phyloP scores from a whole-genome alignment of 2,329 filamentous ascomycete genomes.

The Arthrobotrys entomopaga region DNA sequence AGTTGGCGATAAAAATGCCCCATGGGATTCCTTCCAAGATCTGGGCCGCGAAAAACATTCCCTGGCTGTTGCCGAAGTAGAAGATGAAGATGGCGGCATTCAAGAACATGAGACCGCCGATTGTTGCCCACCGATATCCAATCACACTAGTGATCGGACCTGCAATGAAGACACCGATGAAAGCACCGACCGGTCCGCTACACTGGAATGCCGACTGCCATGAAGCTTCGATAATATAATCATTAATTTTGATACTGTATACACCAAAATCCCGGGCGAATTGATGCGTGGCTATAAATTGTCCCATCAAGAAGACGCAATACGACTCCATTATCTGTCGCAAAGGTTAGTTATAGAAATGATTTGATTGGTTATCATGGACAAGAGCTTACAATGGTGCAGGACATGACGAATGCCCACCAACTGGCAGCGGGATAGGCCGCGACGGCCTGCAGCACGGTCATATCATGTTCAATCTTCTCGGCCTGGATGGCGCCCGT shows the following conservation, averaged over 20 bases:
- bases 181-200: conserved; percentile 54
- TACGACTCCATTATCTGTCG: conserved; percentile 67
- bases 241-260: conserved; percentile 62
- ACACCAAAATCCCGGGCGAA: conserved; percentile 71
- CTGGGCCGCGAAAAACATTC: conserved; percentile 58
- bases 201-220: conserved; percentile 74
- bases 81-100: conserved; percentile 59
- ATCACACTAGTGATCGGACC: conserved; percentile 47
- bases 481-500: conserved; percentile 62
- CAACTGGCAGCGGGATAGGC: conserved; percentile 67
- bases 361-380: conserved; percentile 54
- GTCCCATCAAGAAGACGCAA: conserved; percentile 60
- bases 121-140: conserved; percentile 54
- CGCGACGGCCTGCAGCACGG: conserved; percentile 65
- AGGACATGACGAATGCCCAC: conserved; percentile 70
- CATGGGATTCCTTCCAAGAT: conserved; percentile 59
- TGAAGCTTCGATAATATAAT: conserved; percentile 69
- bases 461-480: conserved; percentile 67
- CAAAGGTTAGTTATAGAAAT: conserved; percentile 57
- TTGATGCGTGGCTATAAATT: conserved; percentile 66
- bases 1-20: conserved; percentile 59
- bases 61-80: conserved; percentile 60
- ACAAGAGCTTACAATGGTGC: conserved; percentile 66
- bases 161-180: conserved; percentile 53
- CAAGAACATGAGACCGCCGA: conserved; percentile 44